These are phyloP conservation scores for Clonostachys sp. DNA, from an alignment of 2,329 filamentous ascomycete species.

Conservation along the genomic window DNA sequence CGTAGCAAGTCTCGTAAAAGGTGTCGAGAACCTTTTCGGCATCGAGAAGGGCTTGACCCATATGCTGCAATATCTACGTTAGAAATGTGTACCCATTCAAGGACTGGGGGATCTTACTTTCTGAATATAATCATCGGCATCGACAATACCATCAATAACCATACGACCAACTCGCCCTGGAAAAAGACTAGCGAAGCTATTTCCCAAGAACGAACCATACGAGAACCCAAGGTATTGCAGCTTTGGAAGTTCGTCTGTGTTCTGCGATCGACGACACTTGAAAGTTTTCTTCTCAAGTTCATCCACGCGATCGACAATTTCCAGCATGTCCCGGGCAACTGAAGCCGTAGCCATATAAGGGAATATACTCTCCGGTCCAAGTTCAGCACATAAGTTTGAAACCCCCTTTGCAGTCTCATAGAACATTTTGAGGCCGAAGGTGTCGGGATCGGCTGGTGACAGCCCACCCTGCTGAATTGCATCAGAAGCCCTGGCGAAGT, in stretches of 20 bases:
- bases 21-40: conserved; percentile 22
- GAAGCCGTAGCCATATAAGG: conserved; percentile 25
- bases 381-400: background rate
- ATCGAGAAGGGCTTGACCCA: conserved; percentile 26
- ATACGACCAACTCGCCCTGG: conserved; percentile 31
- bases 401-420: background rate
- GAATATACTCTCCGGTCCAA: background rate
- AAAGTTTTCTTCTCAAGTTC: conserved; percentile 15
- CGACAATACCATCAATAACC: conserved; percentile 29
- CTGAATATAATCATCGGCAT: conserved; percentile 26
- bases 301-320: conserved; percentile 28
- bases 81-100: too few species aligned
- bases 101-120: too few species aligned
- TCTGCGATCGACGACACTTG: too few species aligned
- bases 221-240: conserved; percentile 46
- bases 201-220: conserved; percentile 32
- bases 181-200: conserved; percentile 27
- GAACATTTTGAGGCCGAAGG: background rate
- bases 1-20: conserved; percentile 29
- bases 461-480: background rate
- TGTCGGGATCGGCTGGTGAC: background rate
- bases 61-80: conserved; percentile 3
- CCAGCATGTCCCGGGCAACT: conserved; percentile 36
- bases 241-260: conserved; percentile 3
- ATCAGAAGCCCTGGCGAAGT: background rate